Evolutionary conservation across 371 early-diverging fungal genomes (phyloP).

Genomic region (Rhizopus delemar): DNA sequence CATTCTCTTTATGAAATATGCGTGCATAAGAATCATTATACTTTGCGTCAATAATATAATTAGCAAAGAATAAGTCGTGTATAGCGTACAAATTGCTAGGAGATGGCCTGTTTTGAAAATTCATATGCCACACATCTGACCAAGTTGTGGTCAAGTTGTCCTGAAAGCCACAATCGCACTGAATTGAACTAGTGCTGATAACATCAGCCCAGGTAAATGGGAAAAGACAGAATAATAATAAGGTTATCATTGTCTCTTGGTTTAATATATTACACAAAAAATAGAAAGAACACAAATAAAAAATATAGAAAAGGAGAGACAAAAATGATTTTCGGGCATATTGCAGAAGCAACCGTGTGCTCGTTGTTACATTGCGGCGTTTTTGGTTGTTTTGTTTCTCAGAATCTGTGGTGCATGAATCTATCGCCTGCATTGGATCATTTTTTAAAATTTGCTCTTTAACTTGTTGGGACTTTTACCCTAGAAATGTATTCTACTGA

Average conservation of each 20-base stretch:
- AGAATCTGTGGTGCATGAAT: background rate
- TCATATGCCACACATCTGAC: slow-evolving; percentile 43
- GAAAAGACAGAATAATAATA: background rate
- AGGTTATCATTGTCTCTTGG: background rate
- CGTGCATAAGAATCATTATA: slow-evolving; percentile 31
- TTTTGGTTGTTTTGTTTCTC: too few relatives aligned
- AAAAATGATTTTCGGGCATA: background rate
- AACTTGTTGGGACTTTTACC: background rate
- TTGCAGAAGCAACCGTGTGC: background rate
- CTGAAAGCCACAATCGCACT: slow-evolving; percentile 38
- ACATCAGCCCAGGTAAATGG: background rate
- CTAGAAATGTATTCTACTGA: background rate
- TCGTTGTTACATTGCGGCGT: too few relatives aligned
- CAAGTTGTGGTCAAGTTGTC: slow-evolving; percentile 30
- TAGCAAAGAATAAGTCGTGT: slow-evolving; percentile 22
- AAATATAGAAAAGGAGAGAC: background rate
- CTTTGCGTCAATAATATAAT: slow-evolving; percentile 35
- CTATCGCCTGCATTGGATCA: background rate
- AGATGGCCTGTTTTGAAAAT: slow-evolving; percentile 19
- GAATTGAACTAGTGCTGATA: slow-evolving; percentile 1
- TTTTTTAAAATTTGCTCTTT: background rate
- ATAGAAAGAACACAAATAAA: background rate
- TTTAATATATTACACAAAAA: too few relatives aligned
- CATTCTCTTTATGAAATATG: slow-evolving; percentile 34
- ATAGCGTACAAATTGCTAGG: slow-evolving; percentile 5